Conservation (phyloP, 768 basidiomycete species). For the Boletus pseudopeckii region DNA sequence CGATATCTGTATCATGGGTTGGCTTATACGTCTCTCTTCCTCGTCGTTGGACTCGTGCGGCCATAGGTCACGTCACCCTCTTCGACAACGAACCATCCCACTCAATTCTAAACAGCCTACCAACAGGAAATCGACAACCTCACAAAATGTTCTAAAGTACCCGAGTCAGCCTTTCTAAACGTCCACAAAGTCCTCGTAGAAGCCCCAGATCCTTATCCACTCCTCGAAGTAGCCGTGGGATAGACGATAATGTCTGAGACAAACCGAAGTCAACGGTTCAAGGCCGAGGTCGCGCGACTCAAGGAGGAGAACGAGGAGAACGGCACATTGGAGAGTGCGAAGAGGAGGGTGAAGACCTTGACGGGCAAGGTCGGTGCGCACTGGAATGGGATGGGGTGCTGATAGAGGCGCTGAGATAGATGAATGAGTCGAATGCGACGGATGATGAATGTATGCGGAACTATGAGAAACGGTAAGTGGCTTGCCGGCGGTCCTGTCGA, state of each 20-base stretch:
- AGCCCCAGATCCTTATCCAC: conserved; percentile 95
- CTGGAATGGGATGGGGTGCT: neutral
- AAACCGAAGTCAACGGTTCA: conserved; percentile 62
- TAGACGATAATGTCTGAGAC: conserved; percentile 76
- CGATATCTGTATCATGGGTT: too few species aligned
- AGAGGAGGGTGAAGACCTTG: conserved; percentile 75
- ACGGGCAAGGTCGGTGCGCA: conserved; percentile 67
- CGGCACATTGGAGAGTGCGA: conserved; percentile 57
- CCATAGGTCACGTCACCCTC: too few species aligned
- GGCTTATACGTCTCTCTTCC: conserved; percentile 28
- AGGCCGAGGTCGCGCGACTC: conserved; percentile 66
- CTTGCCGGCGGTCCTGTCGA: neutral
- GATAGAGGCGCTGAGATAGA: conserved; percentile 44
- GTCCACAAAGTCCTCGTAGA: conserved; percentile 96
- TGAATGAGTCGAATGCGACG: too few species aligned
- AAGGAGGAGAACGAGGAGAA: conserved; percentile 83
- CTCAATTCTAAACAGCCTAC: conserved; percentile 58
- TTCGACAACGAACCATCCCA: neutral
- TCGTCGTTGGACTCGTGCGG: neutral
- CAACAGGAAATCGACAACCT: conserved; percentile 95
- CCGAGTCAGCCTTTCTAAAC: conserved; percentile 95
- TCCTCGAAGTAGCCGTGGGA: conserved; percentile 93
- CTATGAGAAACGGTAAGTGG: conserved; percentile 85
- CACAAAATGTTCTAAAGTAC: conserved; percentile 82
- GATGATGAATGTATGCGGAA: conserved; percentile 91